Base-by-base conservation (phyloP, 139 green algal species). In the Chlorella vulgaris region DNA sequence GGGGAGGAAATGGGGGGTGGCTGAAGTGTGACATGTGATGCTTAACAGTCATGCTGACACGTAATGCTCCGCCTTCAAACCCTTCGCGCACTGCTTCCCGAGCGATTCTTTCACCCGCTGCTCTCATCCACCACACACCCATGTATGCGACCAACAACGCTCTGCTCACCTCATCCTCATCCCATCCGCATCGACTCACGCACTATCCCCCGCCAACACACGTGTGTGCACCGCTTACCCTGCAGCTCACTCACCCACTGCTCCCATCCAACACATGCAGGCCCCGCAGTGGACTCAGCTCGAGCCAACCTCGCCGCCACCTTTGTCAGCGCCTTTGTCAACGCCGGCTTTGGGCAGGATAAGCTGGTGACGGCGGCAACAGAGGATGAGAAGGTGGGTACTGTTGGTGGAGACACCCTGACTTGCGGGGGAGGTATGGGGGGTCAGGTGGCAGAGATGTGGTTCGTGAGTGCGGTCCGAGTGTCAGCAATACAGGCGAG, bases 271-370 rank as follows among this genome's bases (percentile, higher is more conserved):
- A n/a, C n/a, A n/a, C n/a, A n/a, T n/a, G n/a, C 84, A 86, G 67
- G 88, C 47, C 43, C 91, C 1, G 88, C 88, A 0, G 88, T 98
- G 26, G 97, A 99, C 87, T 96, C 89, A 7, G 97, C 97, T 3
- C 91, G 93, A 35, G 89, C 94, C 67, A 99, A 99, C 87, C 91
- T 99, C 71, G 95, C 97, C 0, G 89, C 91, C 43, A 98, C 97
- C 1, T 98, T 98, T 86, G 97, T 99, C 33, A 99, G 99, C 84
- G 97, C 89, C 18, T 98, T 99, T 80, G 95, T 99, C 19, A 99
- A 99, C 81, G 95, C 96, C 29, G 97, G 96, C 26, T 99, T 98
- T 75, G 97, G 97, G 4, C 88, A 97, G 50, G 96, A 98, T 86
- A 96, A 96, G 90, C 90, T 98, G 42, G 85, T 97, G 31, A 95